Evolutionary conservation across 306 rosid genomes (phyloP), one percentile per base, ranked within the genome.

Genomic region (Acacia confusa): DNA sequence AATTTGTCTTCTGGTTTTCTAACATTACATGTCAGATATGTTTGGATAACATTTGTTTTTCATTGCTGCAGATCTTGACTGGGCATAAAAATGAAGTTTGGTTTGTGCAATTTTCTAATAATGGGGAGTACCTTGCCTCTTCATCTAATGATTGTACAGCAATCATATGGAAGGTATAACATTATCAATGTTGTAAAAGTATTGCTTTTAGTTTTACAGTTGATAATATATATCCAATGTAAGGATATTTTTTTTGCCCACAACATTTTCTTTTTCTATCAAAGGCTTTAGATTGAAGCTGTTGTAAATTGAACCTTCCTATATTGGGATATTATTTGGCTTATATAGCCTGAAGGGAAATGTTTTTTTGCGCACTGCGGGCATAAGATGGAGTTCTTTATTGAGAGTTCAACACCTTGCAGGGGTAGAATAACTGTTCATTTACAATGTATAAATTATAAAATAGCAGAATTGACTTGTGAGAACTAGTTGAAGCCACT

Each of bases 71-170:
- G 99, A 89, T 93, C 87, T 85, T 95, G 92, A 89, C 91, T 20
- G 95, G 89, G 67, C 99, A 95, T 82, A 86, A 81, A 84, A 86
- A 95, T 82, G 99, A 93, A 90, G 99, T 92, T 78, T 91, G 97
- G 99, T 91, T 88, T 89, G 96, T 93, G 66, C 97, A 95, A 78
- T 95, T 95, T 88, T 95, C 99, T 71, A 85, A 93, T 75, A 91
- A 83, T 25, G 99, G 97, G 77, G 91, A 90, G 73, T 86, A 89
- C 87, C 87, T 95, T 50, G 97, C 99, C 70, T 95, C 99, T 73
- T 88, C 97, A 44, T 93, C 97, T 80, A 87, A 91, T 72, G 99
- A 95, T 83, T 90, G 92, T 81, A 88, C 95, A 4, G 94, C 97
- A 81, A 92, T 93, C 86, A 86, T 93, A 85, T 93, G 99, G 99